Evolutionary conservation across 129 eudicot genomes (phyloP), one percentile per base, ranked within the genome.

Genomic region (Glebionis coronaria): DNA sequence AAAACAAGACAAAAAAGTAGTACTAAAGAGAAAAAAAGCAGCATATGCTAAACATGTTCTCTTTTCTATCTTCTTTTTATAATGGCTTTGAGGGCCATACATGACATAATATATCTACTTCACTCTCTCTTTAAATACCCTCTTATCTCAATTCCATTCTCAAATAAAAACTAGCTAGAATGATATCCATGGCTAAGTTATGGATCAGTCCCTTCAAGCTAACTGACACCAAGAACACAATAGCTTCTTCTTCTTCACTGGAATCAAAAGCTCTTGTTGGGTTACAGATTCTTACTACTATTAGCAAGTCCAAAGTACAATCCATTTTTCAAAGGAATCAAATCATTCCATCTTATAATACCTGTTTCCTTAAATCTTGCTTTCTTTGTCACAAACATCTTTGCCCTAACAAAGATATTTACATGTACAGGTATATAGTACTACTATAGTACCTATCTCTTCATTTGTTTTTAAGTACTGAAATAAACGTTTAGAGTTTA

Each of bases 391-490:
- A 56, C 58, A 84, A 82, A 59, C 67, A 54, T 51, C 76, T 87
- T 20, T 67, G 80, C 64, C 76, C 67, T 3, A 77, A 82, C 57
- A 79, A 84, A 75, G 88, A 87, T 7, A 80, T 87, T 5, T 87
- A 78, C 69, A 87, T 87, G 90, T 87, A 79, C 81, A 87, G 76
- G 91, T n/a, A n/a, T n/a, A n/a, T n/a, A n/a, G n/a, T n/a, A n/a
- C n/a, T n/a, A n/a, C n/a, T n/a, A n/a, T n/a, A n/a, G n/a, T 84
- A 74, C 15, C 7, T 9, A 51, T 5, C 11, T 28, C 4, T 3
- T 51, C 16, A 23, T 2, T 23, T 23, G 25, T 23, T 23, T 23
- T 23, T n/a, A n/a, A n/a, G n/a, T n/a, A n/a, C n/a, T n/a, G n/a
- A n/a, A n/a, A n/a, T n/a, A n/a, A n/a, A n/a, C n/a, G n/a, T n/a